Base-by-base conservation (phyloP, 352 stramenopile species). In the Phytophthora idaei region DNA sequence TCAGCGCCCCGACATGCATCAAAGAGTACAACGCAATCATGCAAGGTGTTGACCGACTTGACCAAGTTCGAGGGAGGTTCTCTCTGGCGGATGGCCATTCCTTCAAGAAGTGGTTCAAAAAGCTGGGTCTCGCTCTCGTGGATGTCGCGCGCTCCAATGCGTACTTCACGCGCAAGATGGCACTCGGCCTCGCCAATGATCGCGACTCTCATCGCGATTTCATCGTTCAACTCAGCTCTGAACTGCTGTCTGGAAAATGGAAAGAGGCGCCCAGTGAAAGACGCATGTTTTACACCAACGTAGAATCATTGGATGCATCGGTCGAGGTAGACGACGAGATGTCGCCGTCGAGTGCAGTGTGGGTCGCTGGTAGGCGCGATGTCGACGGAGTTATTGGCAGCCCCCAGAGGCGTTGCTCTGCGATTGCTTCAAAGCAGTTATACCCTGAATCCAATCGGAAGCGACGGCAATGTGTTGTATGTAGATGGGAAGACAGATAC, bases 21-120 rank as follows among this genome's bases (percentile, higher is more conserved):
- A 71, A 67, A 32, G 27, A 71, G 21, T 80, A 80, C 49, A 80
- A 77, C 42, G 21, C 66, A 2, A 27, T 73, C 46, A 77, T 81
- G 69, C 69, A 81, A 39, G 73, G 69, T 0, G 65, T 77, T 2
- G 73, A 77, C 31, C 15, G 69, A 1, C 50, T 61, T 21, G 69
- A 77, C 49, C 64, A 80, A 52, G 34, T 76, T 34, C 51, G 64
- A 31, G 55, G 48, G 14, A 44, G 54, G 8, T 80, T 73, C 51
- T 75, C 61, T 56, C 21, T 77, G 41, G 61, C 67, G 1, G 64
- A 76, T 41, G 64, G 68, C 2, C 67, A 80, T 39, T 74, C 60
- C 0, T 69, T 73, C 39, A 69, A 76, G 42, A 79, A 31, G 21
- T 31, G 5, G 17, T 31, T 29, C 11, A 76, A 79, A 36, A 21